phyloP scores from a whole-genome alignment of 2,329 filamentous ascomycete species.

The Monilinia fructicola region DNA sequence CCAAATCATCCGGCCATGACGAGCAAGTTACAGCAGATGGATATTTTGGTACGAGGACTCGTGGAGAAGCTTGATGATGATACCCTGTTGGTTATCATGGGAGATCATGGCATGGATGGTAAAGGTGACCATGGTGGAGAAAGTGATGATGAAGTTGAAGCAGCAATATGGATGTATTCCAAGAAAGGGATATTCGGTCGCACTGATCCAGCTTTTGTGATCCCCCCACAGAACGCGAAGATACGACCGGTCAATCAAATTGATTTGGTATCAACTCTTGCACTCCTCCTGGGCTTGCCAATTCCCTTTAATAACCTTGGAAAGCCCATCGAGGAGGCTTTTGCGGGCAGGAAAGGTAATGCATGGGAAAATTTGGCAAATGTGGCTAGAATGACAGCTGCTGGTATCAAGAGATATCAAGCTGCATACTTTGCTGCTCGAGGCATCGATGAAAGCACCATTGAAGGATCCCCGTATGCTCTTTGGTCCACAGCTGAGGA shows the following conservation, averaged over 20 bases:
- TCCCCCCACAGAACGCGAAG: conserved; percentile 71
- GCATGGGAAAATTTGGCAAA: conserved; percentile 75
- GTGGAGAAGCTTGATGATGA: conserved; percentile 73
- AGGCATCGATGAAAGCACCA: conserved; percentile 62
- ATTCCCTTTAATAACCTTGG: conserved; percentile 97
- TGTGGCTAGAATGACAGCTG: conserved; percentile 74
- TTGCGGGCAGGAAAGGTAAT: conserved; percentile 66
- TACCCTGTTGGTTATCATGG: conserved; percentile 91
- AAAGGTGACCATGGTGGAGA: conserved; percentile 99
- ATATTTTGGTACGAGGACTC: conserved; percentile 71
- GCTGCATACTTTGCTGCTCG: conserved; percentile 74
- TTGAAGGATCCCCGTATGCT: conserved; percentile 52
- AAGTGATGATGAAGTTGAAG: conserved; percentile 92
- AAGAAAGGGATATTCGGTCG: conserved; percentile 83
- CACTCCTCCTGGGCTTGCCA: conserved; percentile 82
- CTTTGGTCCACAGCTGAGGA: conserved; percentile 57
- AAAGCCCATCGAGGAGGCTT: conserved; percentile 89
- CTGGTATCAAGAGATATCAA: conserved; percentile 89
- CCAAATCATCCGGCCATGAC: conserved; percentile 91
- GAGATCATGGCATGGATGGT: conserved; percentile 97
- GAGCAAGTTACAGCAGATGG: conserved; percentile 88
- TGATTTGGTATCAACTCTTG: conserved; percentile 88
- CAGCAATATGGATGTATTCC: conserved; percentile 98
- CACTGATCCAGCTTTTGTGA: conserved; percentile 57
- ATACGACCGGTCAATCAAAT: conserved; percentile 79